These are phyloP conservation scores for Pisolithus sp. DNA, from an alignment of 768 basidiomycete species.

Conservation along the genomic window DNA sequence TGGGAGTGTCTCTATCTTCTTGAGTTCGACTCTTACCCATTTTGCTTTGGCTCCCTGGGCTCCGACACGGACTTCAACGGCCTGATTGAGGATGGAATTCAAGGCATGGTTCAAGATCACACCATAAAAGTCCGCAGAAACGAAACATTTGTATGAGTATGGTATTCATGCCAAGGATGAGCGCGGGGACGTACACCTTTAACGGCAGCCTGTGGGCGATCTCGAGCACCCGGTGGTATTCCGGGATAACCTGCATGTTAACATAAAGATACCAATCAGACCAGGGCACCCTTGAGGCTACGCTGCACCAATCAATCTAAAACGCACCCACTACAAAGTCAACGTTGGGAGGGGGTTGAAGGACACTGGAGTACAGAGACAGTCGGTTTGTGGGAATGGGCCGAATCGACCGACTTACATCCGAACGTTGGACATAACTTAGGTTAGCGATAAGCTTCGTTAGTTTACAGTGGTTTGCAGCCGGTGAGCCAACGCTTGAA, in stretches of 20 bases:
- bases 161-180: conserved; percentile 1
- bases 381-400: neutral
- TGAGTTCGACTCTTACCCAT: conserved; percentile 87
- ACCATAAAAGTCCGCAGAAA: too few species aligned
- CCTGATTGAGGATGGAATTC: conserved; percentile 34
- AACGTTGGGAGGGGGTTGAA: conserved; percentile 84
- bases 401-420: conserved; percentile 30
- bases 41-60: conserved; percentile 78
- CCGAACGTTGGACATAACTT: conserved; percentile 38
- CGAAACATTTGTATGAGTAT: too few species aligned
- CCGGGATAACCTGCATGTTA: conserved; percentile 65
- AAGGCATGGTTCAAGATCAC: neutral
- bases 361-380: conserved; percentile 41
- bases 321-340: conserved; percentile 76
- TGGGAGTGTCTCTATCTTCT: conserved; percentile 82
- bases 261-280: conserved; percentile 8
- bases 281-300: neutral
- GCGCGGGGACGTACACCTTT: conserved; percentile 60
- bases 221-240: conserved; percentile 71
- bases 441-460: neutral
- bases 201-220: conserved; percentile 76
- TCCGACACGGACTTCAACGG: conserved; percentile 78
- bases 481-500: too few species aligned
- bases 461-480: neutral
- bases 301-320: neutral